These are phyloP conservation scores for Podospora conica DNA, from an alignment of 495 filamentous ascomycete genomes.

Conservation along the genomic window DNA sequence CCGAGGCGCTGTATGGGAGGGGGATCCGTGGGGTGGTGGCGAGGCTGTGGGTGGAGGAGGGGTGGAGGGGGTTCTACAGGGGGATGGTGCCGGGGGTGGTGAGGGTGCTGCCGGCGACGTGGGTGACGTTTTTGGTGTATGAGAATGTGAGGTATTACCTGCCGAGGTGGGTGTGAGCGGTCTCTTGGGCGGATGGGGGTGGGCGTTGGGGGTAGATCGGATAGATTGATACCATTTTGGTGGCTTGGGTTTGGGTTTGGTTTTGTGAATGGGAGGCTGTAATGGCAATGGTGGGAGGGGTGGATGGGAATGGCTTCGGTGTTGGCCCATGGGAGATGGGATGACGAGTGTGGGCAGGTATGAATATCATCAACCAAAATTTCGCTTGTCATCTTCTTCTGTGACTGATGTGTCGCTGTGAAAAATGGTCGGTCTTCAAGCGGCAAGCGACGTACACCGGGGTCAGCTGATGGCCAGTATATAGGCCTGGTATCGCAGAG, in stretches of 20 bases:
- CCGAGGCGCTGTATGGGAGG: slow-evolving; percentile 57
- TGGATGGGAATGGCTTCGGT: neutral
- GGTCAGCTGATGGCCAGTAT: neutral
- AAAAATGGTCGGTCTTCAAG: neutral
- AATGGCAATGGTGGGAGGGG: neutral
- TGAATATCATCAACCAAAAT: neutral
- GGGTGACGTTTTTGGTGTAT: slow-evolving; percentile 97
- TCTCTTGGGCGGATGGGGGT: neutral
- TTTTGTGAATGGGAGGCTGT: neutral
- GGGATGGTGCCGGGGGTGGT: slow-evolving; percentile 83
- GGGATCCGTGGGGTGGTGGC: slow-evolving; percentile 63
- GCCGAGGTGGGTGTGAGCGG: slow-evolving; percentile 32
- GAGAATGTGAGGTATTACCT: slow-evolving; percentile 79
- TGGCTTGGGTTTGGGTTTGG: neutral
- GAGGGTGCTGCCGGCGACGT: slow-evolving; percentile 86
- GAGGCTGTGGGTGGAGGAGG: slow-evolving; percentile 73
- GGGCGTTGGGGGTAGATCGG: neutral
- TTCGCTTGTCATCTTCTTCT: neutral
- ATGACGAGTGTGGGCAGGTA: neutral
- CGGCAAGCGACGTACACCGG: neutral
- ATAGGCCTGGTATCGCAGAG: neutral
- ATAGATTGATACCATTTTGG: neutral
- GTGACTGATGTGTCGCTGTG: neutral
- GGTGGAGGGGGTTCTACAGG: slow-evolving; percentile 82
- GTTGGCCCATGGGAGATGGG: neutral